Conservation (phyloP, 176 grass and related monocot species). For the Oryza meyeriana region DNA sequence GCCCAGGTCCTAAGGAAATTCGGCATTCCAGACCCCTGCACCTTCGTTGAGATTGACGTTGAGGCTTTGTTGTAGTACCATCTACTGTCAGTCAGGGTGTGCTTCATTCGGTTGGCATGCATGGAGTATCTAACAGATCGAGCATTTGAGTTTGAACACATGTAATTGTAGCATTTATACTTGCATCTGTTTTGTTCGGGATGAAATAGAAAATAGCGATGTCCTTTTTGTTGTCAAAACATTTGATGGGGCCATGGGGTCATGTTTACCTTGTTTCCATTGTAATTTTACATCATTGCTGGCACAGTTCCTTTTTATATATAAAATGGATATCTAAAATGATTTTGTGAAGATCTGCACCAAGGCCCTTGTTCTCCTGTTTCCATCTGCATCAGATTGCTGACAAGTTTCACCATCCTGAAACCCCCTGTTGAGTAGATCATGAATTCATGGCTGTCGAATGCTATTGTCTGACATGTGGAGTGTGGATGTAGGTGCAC, state of each 20-base stretch:
- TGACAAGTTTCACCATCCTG: no score
- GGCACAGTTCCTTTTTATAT: not conserved
- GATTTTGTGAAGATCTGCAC: not conserved
- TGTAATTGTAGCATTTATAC: not conserved
- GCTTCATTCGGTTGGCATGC: constrained; percentile 16
- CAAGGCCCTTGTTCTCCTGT: no score
- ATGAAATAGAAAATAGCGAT: not conserved
- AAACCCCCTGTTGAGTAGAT: no score
- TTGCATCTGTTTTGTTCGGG: not conserved
- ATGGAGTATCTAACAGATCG: not conserved
- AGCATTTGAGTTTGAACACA: not conserved
- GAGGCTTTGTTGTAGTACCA: constrained; percentile 59
- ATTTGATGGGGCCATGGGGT: not conserved
- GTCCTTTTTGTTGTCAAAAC: not conserved
- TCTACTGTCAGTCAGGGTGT: not conserved
- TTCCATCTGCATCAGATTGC: no score
- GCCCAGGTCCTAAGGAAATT: constrained; percentile 87
- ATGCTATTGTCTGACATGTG: no score
- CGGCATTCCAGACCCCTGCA: constrained; percentile 82
- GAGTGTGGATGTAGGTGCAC: no score
- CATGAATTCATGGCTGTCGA: no score
- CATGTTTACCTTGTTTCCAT: not conserved
- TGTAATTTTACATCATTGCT: not conserved
- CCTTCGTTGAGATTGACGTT: constrained; percentile 82
- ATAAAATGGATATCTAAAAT: not conserved